These are phyloP conservation scores for Chaetomium globosum DNA, from an alignment of 2,329 filamentous ascomycete species.

Conservation along the genomic window DNA sequence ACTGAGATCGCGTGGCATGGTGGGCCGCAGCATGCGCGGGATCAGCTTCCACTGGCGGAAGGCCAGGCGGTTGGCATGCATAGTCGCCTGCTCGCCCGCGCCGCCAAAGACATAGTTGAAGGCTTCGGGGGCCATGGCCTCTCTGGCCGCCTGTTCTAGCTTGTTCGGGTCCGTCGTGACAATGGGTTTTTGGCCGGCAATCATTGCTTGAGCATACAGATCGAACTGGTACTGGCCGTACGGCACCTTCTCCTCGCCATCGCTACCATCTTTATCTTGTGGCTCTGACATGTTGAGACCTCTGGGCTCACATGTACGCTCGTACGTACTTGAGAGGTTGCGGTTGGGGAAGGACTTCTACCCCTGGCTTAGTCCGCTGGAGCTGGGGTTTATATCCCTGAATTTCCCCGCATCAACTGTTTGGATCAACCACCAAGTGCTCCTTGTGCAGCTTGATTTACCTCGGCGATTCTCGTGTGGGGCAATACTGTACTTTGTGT, in stretches of 20 bases:
- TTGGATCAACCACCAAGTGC: neutral
- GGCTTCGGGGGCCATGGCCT: constrained; percentile 50
- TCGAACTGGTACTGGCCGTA: constrained; percentile 37
- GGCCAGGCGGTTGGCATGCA: constrained; percentile 61
- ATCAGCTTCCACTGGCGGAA: constrained; percentile 58
- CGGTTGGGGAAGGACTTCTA: neutral
- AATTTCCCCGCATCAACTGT: constrained; percentile 9
- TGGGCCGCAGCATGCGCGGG: constrained; percentile 54
- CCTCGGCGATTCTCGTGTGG: constrained; percentile 5
- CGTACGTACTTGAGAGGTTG: neutral
- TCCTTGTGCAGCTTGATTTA: neutral
- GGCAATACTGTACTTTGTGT: neutral
- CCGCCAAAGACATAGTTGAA: constrained; percentile 66
- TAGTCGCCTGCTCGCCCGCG: constrained; percentile 63
- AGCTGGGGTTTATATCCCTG: neutral
- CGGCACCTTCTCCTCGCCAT: constrained; percentile 17
- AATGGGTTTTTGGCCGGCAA: constrained; percentile 51
- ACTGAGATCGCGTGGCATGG: constrained; percentile 49
- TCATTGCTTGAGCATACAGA: constrained; percentile 57
- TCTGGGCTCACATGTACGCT: neutral
- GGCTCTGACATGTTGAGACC: constrained; percentile 5
- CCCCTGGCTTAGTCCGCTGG: neutral
- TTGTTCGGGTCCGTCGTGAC: constrained; percentile 63
- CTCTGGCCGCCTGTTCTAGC: constrained; percentile 58
- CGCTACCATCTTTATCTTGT: neutral